Evolutionary conservation across 371 early-diverging fungal species (phyloP).

Genomic region (Choanephora cucurbitarum): DNA sequence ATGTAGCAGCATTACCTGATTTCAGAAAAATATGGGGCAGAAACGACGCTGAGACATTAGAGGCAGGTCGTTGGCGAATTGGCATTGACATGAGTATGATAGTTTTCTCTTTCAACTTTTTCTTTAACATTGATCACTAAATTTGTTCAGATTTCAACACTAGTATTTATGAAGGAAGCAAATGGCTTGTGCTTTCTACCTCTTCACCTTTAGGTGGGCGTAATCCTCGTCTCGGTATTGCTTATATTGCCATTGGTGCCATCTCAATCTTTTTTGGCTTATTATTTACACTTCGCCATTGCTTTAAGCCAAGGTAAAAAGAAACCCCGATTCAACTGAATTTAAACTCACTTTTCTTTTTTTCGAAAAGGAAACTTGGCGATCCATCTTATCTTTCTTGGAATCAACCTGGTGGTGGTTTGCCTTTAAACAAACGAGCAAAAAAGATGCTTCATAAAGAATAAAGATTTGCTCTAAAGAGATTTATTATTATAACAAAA

Average conservation of each 20-base stretch:
- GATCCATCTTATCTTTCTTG: conserved; percentile 93
- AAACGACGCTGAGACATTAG: conserved; percentile 59
- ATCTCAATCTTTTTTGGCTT: conserved; percentile 84
- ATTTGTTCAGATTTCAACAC: conserved; percentile 87
- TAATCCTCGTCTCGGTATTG: conserved; percentile 92
- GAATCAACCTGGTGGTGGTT: conserved; percentile 75
- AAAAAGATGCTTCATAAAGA: conserved; percentile 30
- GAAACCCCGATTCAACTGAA: background rate
- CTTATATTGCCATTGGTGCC: conserved; percentile 88
- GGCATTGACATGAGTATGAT: conserved; percentile 62
- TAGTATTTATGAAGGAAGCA: conserved; percentile 81
- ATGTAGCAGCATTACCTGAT: conserved; percentile 92
- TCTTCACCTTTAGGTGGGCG: conserved; percentile 92
- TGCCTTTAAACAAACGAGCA: conserved; percentile 29
- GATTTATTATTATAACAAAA: no score
- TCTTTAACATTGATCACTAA: background rate
- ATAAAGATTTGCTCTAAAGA: conserved; percentile 9
- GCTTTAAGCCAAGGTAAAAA: conserved; percentile 82
- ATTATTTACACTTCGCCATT: conserved; percentile 83
- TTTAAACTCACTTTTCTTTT: conserved; percentile 9
- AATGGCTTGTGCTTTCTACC: conserved; percentile 90
- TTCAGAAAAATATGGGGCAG: conserved; percentile 96
- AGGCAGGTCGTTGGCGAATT: conserved; percentile 67
- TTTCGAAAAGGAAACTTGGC: conserved; percentile 89
- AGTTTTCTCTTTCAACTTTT: background rate